These are phyloP conservation scores for Corylus heterophylla DNA, from an alignment of 306 rosid species.

Conservation along the genomic window DNA sequence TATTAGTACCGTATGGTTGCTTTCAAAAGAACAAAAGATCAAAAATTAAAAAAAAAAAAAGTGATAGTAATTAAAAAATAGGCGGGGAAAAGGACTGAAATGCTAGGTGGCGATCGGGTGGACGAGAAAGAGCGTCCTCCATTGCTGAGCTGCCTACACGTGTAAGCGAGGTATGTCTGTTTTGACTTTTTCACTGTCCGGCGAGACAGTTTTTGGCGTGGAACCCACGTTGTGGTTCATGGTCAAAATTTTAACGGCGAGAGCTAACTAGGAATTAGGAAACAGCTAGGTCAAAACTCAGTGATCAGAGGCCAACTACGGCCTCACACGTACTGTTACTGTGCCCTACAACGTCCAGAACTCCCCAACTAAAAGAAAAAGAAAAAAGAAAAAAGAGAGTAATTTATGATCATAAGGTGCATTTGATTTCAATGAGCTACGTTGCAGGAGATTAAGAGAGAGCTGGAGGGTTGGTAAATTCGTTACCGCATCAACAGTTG, in stretches of 20 bases:
- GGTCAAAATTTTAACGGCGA: slow-evolving; percentile 30
- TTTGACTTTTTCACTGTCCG: slow-evolving; percentile 64
- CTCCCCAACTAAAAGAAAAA: not conserved
- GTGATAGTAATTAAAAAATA: no score
- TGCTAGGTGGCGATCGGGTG: slow-evolving; percentile 21
- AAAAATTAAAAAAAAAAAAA: not conserved
- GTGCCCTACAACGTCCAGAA: not conserved
- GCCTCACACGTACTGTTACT: not conserved
- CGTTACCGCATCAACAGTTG: slow-evolving; percentile 69
- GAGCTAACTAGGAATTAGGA: slow-evolving; percentile 36
- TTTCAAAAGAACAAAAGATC: slow-evolving; percentile 10
- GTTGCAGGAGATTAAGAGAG: slow-evolving; percentile 7
- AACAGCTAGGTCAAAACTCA: slow-evolving; percentile 52
- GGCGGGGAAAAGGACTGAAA: slow-evolving; percentile 1
- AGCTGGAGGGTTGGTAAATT: not conserved
- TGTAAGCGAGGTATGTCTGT: slow-evolving; percentile 30
- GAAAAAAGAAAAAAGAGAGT: not conserved
- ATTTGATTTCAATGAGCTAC: not conserved
- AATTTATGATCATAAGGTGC: not conserved
- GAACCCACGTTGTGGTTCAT: slow-evolving; percentile 33
- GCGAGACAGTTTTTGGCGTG: slow-evolving; percentile 24
- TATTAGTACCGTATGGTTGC: slow-evolving; percentile 54
- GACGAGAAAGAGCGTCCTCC: slow-evolving; percentile 25
- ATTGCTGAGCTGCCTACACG: slow-evolving; percentile 37
- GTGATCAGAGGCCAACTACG: slow-evolving; percentile 11